Base-by-base conservation (phyloP, 2,329 filamentous ascomycete genomes). In the Zopfia rhizophila region DNA sequence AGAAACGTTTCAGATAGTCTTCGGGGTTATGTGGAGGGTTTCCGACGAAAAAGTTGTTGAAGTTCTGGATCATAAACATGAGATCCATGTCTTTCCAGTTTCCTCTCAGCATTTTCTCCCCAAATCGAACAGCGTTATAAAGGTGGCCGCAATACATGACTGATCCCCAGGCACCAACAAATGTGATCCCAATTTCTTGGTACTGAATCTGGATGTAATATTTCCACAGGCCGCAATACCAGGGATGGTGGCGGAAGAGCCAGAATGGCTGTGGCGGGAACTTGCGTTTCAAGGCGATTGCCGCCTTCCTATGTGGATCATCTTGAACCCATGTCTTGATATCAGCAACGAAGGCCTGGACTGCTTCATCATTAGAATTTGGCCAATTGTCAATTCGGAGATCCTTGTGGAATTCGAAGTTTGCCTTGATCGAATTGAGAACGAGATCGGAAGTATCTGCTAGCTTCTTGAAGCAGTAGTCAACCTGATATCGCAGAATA, bases 81-180 rank as follows among this genome's bases (percentile, higher is more conserved):
- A 73, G 7, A 1, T 76, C 69, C 69, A 80, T 74, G 50, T 79
- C 76, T 1, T 39, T 35, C 76, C 77, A 79, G 3, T 11, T 5
- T 1, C 16, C 40, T 1, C 38, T 3, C 0, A 73, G 17, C 1
- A 71, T 38, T 2, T 60, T 58, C 38, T 74, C 68, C 10, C 61
- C 39, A n/a, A n/a, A n/a, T 2, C 36, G 30, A 2, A 73, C 38
- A 1, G 75, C 74, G 36, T 76, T 73, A 59, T 78, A 78, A 1
- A 80, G 52, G 33, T 81, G 77, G 1, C 48, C 51, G 0, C 65
- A 51, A 32, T 64, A 72, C 8, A 67, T 51, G 8, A 78, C 61
- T 0, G 74, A 72, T 1, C 73, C 72, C 70, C 69, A 78, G 1
- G 68, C 68, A 33, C 72, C 69, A 7, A 56, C 60, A 12, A 75